A percentile compares a stretch with the other conserved stretches of the same genome.
These are phyloP conservation scores for Aspergillus terreus DNA, from an alignment of 2,329 filamentous ascomycete genomes.

Conservation along the genomic window DNA sequence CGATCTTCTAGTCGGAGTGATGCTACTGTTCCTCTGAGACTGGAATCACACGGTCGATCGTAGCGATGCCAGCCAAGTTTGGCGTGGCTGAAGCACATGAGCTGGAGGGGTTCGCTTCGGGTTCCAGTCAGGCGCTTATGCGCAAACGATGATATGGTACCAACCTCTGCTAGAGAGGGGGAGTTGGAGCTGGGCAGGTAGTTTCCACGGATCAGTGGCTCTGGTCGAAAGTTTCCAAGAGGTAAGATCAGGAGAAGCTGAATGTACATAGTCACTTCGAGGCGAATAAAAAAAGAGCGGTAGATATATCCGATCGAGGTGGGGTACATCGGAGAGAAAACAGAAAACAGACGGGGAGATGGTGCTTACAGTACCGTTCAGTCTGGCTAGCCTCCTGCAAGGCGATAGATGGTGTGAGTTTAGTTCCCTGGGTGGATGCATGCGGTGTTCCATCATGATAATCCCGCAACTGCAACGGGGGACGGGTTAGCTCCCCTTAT, in stretches of 20 bases:
- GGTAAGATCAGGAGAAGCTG: not conserved
- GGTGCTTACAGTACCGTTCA: too few species aligned
- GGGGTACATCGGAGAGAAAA: not conserved
- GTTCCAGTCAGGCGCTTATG: slow-evolving; percentile 14
- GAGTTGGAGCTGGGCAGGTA: not conserved
- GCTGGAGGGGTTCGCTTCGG: not conserved
- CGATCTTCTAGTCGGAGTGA: slow-evolving; percentile 1
- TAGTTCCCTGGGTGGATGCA: too few species aligned
- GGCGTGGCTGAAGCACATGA: not conserved
- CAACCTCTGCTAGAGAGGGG: slow-evolving; percentile 4
- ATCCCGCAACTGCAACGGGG: too few species aligned
- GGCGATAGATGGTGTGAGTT: too few species aligned
- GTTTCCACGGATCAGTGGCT: not conserved
- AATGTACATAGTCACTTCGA: not conserved
- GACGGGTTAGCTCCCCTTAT: too few species aligned
- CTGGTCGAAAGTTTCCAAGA: not conserved
- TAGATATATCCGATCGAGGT: not conserved
- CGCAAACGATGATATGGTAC: slow-evolving; percentile 16
- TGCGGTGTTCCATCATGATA: too few species aligned
- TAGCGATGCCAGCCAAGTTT: not conserved
- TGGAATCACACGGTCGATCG: not conserved
- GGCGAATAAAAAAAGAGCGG: not conserved
- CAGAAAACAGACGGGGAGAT: not conserved
- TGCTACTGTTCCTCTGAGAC: not conserved
- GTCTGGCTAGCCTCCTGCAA: too few species aligned